Evolutionary conservation across 73 alveolate species (phyloP).

Genomic region (Paramecium caudatum): DNA sequence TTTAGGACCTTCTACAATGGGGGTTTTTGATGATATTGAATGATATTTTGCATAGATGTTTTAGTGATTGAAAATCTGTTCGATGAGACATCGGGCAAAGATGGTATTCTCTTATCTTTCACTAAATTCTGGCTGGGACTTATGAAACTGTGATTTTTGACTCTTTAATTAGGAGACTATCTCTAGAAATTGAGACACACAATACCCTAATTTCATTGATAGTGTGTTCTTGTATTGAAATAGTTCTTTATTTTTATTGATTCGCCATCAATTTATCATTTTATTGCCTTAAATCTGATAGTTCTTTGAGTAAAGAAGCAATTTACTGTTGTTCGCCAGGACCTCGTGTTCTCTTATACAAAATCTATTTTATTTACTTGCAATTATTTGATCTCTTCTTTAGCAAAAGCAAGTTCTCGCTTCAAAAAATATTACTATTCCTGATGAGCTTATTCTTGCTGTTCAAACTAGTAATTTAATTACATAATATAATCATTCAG

Average conservation of each 20-base stretch:
- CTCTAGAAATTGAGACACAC: background rate
- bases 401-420: background rate
- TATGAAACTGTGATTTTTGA: background rate
- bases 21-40: background rate
- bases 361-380: background rate
- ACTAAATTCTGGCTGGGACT: background rate
- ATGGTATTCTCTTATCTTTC: constrained; percentile 7
- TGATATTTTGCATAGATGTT: background rate
- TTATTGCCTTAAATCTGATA: background rate
- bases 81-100: constrained; percentile 1
- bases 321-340: background rate
- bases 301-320: background rate
- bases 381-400: background rate
- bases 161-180: background rate
- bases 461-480: constrained; percentile 15
- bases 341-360: constrained; percentile 47
- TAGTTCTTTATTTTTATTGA: background rate
- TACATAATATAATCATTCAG: background rate
- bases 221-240: background rate
- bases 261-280: background rate
- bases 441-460: background rate
- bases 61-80: background rate
- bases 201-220: background rate
- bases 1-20: background rate
- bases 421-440: background rate